Conservation (phyloP, 1,284 basidiomycete genomes). For the Melampsora americana region DNA sequence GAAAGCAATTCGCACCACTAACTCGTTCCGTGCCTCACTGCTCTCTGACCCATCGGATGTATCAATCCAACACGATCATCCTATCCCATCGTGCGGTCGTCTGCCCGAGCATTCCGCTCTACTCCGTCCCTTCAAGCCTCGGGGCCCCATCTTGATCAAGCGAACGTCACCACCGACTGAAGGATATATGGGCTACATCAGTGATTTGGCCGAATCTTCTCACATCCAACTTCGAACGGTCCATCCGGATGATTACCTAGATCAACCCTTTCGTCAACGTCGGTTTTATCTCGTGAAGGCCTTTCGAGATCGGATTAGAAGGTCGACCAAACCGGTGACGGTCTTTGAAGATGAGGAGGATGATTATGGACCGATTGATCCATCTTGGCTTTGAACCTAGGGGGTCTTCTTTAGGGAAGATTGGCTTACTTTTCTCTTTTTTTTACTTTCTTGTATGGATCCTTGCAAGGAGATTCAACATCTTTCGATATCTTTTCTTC, state of each 20-base stretch:
- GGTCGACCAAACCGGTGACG: background rate
- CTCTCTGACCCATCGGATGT: background rate
- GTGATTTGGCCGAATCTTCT: background rate
- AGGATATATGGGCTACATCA: background rate
- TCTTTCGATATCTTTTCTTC: too few species aligned
- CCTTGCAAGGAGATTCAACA: too few species aligned
- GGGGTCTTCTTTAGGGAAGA: too few species aligned
- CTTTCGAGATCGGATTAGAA: background rate
- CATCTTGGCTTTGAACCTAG: slow-evolving; percentile 5
- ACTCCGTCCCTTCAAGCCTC: background rate
- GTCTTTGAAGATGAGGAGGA: background rate
- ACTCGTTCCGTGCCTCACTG: background rate
- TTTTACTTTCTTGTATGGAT: too few species aligned
- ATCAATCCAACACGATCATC: slow-evolving; percentile 3
- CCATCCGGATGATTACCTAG: slow-evolving; percentile 5
- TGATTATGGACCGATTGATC: slow-evolving; percentile 1
- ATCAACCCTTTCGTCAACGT: background rate
- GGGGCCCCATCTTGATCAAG: background rate
- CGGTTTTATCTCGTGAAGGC: background rate
- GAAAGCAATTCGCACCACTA: background rate
- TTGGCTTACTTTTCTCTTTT: too few species aligned
- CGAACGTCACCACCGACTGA: background rate
- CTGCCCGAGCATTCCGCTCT: background rate
- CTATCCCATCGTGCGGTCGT: too few species aligned
- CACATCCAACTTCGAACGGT: background rate